Percentiles rank a stretch among this genome's conserved stretches.
phyloP scores from a whole-genome alignment of 179 eudicot genomes.

The Dionaea muscipula region DNA sequence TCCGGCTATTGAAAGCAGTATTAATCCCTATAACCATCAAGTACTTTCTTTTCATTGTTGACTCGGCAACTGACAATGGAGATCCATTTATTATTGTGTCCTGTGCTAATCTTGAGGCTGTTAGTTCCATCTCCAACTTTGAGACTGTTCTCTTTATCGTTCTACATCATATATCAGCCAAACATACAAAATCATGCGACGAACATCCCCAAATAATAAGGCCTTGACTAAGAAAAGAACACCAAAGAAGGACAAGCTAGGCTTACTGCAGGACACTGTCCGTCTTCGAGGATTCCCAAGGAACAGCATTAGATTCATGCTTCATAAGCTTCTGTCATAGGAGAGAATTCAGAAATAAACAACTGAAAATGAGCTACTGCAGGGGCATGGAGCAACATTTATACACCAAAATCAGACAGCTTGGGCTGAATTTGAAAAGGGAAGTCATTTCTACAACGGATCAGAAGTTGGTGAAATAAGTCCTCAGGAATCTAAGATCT shows the following conservation, averaged over 20 bases:
- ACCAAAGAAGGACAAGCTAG: background rate
- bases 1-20: slow-evolving; percentile 93
- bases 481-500: too few relatives aligned
- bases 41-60: slow-evolving; percentile 46
- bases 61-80: slow-evolving; percentile 42
- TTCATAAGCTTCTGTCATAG: slow-evolving; percentile 30
- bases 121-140: slow-evolving; percentile 69
- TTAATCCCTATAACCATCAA: slow-evolving; percentile 81
- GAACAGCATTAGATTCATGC: slow-evolving; percentile 27
- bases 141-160: slow-evolving; percentile 73
- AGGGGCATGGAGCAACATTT: too few relatives aligned
- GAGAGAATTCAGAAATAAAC: slow-evolving; percentile 3
- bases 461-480: too few relatives aligned
- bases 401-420: too few relatives aligned
- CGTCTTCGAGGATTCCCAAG: slow-evolving; percentile 33
- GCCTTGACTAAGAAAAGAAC: background rate
- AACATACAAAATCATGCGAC: background rate
- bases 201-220: background rate
- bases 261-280: slow-evolving; percentile 49
- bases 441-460: too few relatives aligned
- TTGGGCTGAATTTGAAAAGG: too few relatives aligned
- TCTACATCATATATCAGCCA: slow-evolving; percentile 21
- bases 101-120: slow-evolving; percentile 70
- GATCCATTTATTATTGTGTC: slow-evolving; percentile 61
- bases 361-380: background rate